phyloP scores from a whole-genome alignment of 345 rosid genomes.

The Lumnitzera littorea region DNA sequence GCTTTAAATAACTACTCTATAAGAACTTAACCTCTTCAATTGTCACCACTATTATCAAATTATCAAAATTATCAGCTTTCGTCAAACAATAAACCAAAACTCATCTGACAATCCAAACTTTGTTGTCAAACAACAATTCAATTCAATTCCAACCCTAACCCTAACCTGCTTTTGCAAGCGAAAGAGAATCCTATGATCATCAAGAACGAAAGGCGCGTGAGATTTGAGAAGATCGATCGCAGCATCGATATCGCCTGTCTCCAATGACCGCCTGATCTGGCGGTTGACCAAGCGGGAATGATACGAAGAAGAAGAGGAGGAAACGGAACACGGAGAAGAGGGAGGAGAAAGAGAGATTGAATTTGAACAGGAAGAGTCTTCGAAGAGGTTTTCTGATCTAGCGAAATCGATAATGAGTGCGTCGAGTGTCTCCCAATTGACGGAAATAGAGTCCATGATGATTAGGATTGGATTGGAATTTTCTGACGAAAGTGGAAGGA shows the following conservation, averaged over 20 bases:
- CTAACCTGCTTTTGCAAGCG: conserved; percentile 84
- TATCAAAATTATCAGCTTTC: no score
- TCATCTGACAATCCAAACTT: neutral
- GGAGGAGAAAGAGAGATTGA: conserved; percentile 21
- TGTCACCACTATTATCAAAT: no score
- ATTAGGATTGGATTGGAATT: conserved; percentile 10
- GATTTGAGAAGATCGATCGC: conserved; percentile 55
- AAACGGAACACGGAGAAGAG: conserved; percentile 30
- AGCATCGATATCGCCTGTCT: conserved; percentile 63
- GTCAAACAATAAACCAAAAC: neutral
- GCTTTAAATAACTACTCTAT: neutral
- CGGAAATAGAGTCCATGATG: conserved; percentile 55
- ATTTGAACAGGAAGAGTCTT: conserved; percentile 17
- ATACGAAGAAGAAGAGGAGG: conserved; percentile 50
- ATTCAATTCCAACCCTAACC: neutral
- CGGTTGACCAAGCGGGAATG: conserved; percentile 65
- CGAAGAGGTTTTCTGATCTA: conserved; percentile 74
- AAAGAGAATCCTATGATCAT: conserved; percentile 73
- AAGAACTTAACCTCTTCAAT: no score
- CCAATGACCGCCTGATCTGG: conserved; percentile 65
- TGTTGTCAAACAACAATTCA: conserved; percentile 3
- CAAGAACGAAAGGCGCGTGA: conserved; percentile 69
- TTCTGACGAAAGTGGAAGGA: conserved; percentile 1
- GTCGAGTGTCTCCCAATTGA: conserved; percentile 94
- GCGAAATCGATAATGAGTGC: conserved; percentile 71